phyloP scores from a whole-genome alignment of 805 yeast genomes.

The Jamesozyma jinghongensis region DNA sequence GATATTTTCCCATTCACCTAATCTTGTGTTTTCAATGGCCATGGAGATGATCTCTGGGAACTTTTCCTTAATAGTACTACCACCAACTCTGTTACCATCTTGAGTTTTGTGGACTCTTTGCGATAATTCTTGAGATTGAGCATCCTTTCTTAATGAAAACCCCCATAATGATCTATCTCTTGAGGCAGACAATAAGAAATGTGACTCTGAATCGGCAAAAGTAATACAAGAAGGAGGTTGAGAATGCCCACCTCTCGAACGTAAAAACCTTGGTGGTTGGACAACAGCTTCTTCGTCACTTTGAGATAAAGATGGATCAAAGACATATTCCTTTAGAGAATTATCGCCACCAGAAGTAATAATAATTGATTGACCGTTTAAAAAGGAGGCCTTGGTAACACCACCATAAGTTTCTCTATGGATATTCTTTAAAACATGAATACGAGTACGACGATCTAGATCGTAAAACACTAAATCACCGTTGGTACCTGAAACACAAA shows the following conservation, averaged over 20 bases:
- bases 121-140: slow-evolving; percentile 89
- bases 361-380: slow-evolving; percentile 86
- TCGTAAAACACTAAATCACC: slow-evolving; percentile 89
- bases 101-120: slow-evolving; percentile 49
- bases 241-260: slow-evolving; percentile 97
- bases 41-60: slow-evolving; percentile 67
- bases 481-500: slow-evolving; percentile 65
- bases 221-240: slow-evolving; percentile 71
- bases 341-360: slow-evolving; percentile 91
- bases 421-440: slow-evolving; percentile 64
- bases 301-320: slow-evolving; percentile 80
- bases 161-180: slow-evolving; percentile 82
- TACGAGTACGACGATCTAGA: slow-evolving; percentile 57
- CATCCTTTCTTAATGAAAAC: slow-evolving; percentile 88
- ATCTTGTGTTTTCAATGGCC: slow-evolving; percentile 64
- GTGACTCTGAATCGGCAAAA: slow-evolving; percentile 76
- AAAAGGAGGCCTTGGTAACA: slow-evolving; percentile 58
- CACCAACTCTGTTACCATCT: slow-evolving; percentile 46
- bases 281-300: slow-evolving; percentile 42
- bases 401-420: slow-evolving; percentile 74
- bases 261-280: slow-evolving; percentile 81
- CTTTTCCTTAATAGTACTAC: slow-evolving; percentile 54
- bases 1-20: slow-evolving; percentile 90
- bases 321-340: slow-evolving; percentile 77
- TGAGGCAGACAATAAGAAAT: slow-evolving; percentile 78